phyloP scores from a whole-genome alignment of 2,329 filamentous ascomycete species.

The Botryosphaeria agaves region DNA sequence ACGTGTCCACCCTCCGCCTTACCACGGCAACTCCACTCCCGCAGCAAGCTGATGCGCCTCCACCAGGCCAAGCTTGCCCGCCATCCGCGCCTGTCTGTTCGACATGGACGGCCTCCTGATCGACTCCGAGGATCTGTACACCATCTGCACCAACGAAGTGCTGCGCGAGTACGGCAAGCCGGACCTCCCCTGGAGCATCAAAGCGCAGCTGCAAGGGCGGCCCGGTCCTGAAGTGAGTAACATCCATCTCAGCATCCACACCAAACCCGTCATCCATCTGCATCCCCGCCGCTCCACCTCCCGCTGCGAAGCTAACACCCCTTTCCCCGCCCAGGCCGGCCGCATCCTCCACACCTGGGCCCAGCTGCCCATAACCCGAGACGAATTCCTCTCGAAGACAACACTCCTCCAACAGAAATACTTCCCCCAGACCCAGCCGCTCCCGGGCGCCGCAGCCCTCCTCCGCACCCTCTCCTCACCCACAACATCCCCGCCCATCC shows the following conservation, averaged over 20 bases:
- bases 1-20: too few relatives aligned
- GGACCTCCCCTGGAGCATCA: slow-evolving; percentile 77
- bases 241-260: neutral
- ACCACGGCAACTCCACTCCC: too few relatives aligned
- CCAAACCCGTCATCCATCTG: neutral
- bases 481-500: slow-evolving; percentile 31
- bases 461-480: slow-evolving; percentile 41
- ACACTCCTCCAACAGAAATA: slow-evolving; percentile 46
- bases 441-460: slow-evolving; percentile 61
- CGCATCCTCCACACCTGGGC: slow-evolving; percentile 67
- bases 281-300: neutral
- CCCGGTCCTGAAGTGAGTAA: slow-evolving; percentile 34
- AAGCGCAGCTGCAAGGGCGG: slow-evolving; percentile 66
- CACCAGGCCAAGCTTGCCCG: slow-evolving; percentile 49
- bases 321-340: slow-evolving; percentile 32
- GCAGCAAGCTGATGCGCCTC: slow-evolving; percentile 1
- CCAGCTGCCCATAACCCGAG: slow-evolving; percentile 55
- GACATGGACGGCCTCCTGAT: slow-evolving; percentile 98
- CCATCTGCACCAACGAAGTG: slow-evolving; percentile 63
- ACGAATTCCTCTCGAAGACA: slow-evolving; percentile 47
- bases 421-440: slow-evolving; percentile 58
- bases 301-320: neutral
- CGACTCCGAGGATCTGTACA: slow-evolving; percentile 85
- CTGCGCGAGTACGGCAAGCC: slow-evolving; percentile 59
- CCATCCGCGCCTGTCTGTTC: slow-evolving; percentile 81